Conservation (phyloP, 805 yeast genomes). For the Hanseniaspora singularis region DNA sequence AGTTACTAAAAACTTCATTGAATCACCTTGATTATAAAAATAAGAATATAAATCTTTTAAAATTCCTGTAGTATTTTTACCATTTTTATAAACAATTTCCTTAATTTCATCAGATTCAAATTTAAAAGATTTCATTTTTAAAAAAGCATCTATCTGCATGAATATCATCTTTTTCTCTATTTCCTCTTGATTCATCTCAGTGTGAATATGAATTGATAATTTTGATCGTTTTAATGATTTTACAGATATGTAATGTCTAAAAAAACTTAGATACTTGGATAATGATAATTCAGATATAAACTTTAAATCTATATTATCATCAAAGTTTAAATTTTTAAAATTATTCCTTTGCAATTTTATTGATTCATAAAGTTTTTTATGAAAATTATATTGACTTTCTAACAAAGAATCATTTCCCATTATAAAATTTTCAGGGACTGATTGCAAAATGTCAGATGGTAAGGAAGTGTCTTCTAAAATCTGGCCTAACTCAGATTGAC, state of each 20-base stretch:
- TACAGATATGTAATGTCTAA: constrained; percentile 29
- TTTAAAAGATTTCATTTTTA: constrained; percentile 38
- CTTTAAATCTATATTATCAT: constrained; percentile 28
- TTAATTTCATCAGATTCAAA: constrained; percentile 33
- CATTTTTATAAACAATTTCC: constrained; percentile 31
- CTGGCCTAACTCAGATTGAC: constrained; percentile 11
- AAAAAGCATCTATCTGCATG: constrained; percentile 34
- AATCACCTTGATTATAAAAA: constrained; percentile 35
- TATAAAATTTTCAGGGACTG: constrained; percentile 14
- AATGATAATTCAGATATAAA: constrained; percentile 28
- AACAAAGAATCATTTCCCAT: constrained; percentile 15
- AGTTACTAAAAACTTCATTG: constrained; percentile 28
- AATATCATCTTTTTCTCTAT: constrained; percentile 28
- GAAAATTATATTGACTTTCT: constrained; percentile 29
- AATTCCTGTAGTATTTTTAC: constrained; percentile 31
- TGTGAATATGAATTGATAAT: constrained; percentile 34
- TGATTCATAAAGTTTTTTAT: constrained; percentile 40
- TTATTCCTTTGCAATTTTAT: constrained; percentile 35
- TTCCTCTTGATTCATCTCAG: constrained; percentile 31
- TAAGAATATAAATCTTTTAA: constrained; percentile 34
- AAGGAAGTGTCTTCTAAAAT: constrained; percentile 18
- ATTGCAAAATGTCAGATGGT: constrained; percentile 14
- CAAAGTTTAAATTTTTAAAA: constrained; percentile 30
- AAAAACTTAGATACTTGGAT: constrained; percentile 30
- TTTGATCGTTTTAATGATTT: constrained; percentile 31